Conservation (phyloP, 1,284 basidiomycete genomes). For the Polyporus tsugae region DNA sequence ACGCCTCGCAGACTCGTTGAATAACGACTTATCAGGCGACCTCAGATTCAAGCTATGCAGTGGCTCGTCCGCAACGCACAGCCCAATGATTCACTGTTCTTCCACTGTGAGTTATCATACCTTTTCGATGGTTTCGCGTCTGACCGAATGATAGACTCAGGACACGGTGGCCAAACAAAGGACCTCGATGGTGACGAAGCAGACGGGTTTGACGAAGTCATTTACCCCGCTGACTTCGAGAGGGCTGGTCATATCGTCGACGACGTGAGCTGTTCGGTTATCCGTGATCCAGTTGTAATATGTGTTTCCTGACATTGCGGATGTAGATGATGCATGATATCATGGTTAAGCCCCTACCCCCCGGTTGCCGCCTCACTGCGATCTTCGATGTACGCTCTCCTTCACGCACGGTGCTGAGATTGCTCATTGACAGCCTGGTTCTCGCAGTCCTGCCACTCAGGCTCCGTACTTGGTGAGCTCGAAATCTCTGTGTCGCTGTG, state of each 20-base stretch:
- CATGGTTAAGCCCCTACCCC: conserved; percentile 78
- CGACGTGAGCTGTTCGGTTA: conserved; percentile 63
- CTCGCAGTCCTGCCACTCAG: conserved; percentile 54
- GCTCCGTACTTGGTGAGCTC: conserved; percentile 49
- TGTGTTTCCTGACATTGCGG: not conserved
- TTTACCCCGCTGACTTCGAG: conserved; percentile 87
- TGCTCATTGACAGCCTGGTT: conserved; percentile 34
- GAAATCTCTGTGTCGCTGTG: conserved; percentile 11
- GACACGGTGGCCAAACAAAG: conserved; percentile 85
- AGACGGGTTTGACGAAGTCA: conserved; percentile 79
- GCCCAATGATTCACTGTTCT: conserved; percentile 90
- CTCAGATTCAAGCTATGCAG: conserved; percentile 79
- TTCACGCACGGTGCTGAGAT: conserved; percentile 37
- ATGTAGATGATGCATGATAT: conserved; percentile 72
- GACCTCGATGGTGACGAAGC: conserved; percentile 77
- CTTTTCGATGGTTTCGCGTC: not conserved
- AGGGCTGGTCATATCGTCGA: conserved; percentile 80
- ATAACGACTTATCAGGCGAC: not conserved
- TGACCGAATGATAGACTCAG: conserved; percentile 60
- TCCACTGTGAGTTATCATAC: conserved; percentile 74
- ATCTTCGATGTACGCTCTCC: conserved; percentile 78
- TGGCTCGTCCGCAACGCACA: conserved; percentile 88
- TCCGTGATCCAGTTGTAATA: not conserved
- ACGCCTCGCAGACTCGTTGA: not conserved
- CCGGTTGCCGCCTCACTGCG: conserved; percentile 87